Base-by-base conservation (phyloP, 2,329 filamentous ascomycete genomes). In the Aphanoascus verrucosus region DNA sequence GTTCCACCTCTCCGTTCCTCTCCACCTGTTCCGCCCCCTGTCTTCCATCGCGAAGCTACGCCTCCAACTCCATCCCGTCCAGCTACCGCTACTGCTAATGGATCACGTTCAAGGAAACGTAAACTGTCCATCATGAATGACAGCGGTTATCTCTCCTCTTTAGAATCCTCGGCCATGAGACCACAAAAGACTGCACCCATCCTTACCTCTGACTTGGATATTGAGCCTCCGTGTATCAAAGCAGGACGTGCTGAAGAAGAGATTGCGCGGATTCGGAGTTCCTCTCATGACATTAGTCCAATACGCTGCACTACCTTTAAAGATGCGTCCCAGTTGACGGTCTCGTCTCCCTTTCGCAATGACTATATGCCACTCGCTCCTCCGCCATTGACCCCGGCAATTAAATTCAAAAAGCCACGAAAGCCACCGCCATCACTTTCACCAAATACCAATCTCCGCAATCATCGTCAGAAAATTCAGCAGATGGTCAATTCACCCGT, bases 141-240 rank as follows among this genome's bases (percentile, higher is more conserved):
- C 69, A 97, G 91, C 66, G 93, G 93, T 40, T 98, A 97, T 69
- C 95, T 94, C 66, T 97, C 93, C 1, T 96, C 90, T 0, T 78
- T 97, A 15, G 90, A 96, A 62, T 97, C 93, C 2, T 97, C 93
- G 0, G 88, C 79, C 12, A 79, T 88, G 66, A 81, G 91, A 55
- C 83, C 85, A 46, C 82, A 83, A 58, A 79, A 81, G 59, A 75
- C 80, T 56, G 74, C 73, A 14, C 76, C 81, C 54, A 75, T 87
- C 15, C 76, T 88, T 42, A 88, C 84, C 3, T 91, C 88, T 0
- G 89, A 94, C 63, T 68, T 77, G 43, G 79, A 81, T 63, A 79
- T 83, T 50, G 86, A 89, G 61, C 83, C 84, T n/a, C 85, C 85
- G 48, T 80, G 82, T 53, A 84, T 89, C 62, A 94, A 91, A 73